A percentile compares a stretch with the other conserved stretches of the same genome.
These are phyloP conservation scores for Parathielavia appendiculata DNA, from an alignment of 495 filamentous ascomycete genomes.

Conservation along the genomic window DNA sequence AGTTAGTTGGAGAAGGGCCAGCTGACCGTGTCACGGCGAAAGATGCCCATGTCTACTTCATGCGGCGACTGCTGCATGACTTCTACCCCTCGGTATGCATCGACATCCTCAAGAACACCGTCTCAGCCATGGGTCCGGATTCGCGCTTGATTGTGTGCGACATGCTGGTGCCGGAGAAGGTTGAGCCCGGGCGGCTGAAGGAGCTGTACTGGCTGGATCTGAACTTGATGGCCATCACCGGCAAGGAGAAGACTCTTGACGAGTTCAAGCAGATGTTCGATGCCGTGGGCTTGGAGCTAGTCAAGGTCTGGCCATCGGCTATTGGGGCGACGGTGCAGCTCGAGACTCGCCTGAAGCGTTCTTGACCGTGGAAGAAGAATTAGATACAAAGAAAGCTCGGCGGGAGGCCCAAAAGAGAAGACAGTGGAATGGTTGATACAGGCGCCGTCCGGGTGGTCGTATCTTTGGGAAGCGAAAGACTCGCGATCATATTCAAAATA, in stretches of 20 bases:
- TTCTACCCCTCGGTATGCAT: conserved; percentile 38
- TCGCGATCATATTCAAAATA: no score
- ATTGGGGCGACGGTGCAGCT: conserved; percentile 20
- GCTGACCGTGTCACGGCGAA: neutral
- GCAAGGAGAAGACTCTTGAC: conserved; percentile 31
- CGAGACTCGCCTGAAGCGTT: conserved; percentile 21
- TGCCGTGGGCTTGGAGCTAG: conserved; percentile 27
- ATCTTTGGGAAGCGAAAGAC: no score
- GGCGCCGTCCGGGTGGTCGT: no score
- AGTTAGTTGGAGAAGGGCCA: neutral
- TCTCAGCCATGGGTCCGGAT: conserved; percentile 33
- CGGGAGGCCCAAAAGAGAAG: neutral
- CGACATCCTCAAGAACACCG: conserved; percentile 41
- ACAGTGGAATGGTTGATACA: no score
- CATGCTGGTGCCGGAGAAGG: conserved; percentile 27
- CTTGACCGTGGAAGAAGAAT: neutral
- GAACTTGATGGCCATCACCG: conserved; percentile 29
- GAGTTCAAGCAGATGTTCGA: conserved; percentile 30
- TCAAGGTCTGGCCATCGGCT: conserved; percentile 27
- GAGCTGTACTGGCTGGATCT: conserved; percentile 28
- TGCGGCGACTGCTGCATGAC: conserved; percentile 52
- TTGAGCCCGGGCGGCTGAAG: conserved; percentile 17
- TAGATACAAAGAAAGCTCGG: neutral
- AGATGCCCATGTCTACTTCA: conserved; percentile 49
- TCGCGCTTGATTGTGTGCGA: conserved; percentile 31